Conservation (phyloP, 371 early-diverging fungal genomes). For the Agmasoma carcini region DNA sequence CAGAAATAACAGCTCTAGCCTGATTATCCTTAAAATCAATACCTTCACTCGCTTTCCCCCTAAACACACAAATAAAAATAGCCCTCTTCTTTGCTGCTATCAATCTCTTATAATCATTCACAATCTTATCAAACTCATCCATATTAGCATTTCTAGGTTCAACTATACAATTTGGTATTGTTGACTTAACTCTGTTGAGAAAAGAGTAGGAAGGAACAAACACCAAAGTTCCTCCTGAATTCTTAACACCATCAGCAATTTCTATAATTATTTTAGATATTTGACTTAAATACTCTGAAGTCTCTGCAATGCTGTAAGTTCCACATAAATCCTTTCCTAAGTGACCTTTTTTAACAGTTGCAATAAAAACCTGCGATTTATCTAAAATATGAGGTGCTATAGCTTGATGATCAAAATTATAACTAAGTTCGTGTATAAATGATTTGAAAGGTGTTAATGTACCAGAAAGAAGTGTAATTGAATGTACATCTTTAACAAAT, state of each 20-base stretch:
- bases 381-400: constrained; percentile 37
- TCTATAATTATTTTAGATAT: constrained; percentile 56
- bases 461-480: constrained; percentile 67
- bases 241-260: constrained; percentile 21
- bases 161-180: neutral
- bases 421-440: constrained; percentile 49
- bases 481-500: constrained; percentile 50
- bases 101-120: constrained; percentile 52
- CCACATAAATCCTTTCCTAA: constrained; percentile 43
- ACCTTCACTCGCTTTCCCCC: constrained; percentile 81
- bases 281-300: constrained; percentile 58
- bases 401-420: constrained; percentile 22
- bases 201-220: constrained; percentile 58
- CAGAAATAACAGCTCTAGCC: constrained; percentile 68
- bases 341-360: constrained; percentile 29
- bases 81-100: constrained; percentile 52
- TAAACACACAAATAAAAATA: constrained; percentile 59
- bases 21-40: constrained; percentile 73
- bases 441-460: constrained; percentile 64
- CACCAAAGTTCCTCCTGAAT: constrained; percentile 56
- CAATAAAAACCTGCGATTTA: constrained; percentile 23
- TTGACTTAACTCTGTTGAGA: constrained; percentile 49
- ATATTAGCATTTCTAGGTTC: constrained; percentile 32
- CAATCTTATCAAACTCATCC: constrained; percentile 55
- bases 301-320: constrained; percentile 55